A percentile compares a stretch with the other conserved stretches of the same genome.
phyloP scores from a whole-genome alignment of 345 rosid species.

The Euphorbia pulcherrima region DNA sequence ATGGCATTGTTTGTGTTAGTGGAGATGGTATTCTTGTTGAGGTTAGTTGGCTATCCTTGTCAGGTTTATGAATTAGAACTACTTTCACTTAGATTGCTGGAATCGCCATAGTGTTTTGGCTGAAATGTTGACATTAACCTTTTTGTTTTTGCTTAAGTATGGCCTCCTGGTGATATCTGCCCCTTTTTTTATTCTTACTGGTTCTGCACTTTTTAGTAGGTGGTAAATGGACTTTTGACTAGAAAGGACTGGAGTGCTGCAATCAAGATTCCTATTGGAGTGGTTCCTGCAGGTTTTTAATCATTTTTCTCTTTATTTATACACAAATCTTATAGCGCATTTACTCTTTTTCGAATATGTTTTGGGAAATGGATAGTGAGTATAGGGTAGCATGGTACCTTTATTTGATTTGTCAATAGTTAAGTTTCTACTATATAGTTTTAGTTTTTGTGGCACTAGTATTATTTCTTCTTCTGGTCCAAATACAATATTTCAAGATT shows the following conservation, averaged over 20 bases:
- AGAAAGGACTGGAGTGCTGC: slow-evolving; percentile 84
- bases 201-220: slow-evolving; percentile 60
- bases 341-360: not conserved
- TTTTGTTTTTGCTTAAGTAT: slow-evolving; percentile 5
- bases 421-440: slow-evolving; percentile 1
- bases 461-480: not conserved
- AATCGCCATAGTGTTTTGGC: not conserved
- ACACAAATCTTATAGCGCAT: not conserved
- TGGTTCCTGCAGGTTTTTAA: slow-evolving; percentile 81
- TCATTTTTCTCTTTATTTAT: slow-evolving; percentile 2
- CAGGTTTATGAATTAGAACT: not conserved
- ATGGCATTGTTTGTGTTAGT: slow-evolving; percentile 91
- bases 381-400: not conserved
- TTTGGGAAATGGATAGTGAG: not conserved
- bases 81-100: not conserved
- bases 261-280: slow-evolving; percentile 70
- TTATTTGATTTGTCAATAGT: not conserved
- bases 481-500: not conserved
- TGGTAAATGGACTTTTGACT: slow-evolving; percentile 89
- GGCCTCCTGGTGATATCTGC: not conserved
- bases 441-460: not conserved
- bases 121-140: not conserved
- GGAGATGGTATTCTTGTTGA: slow-evolving; percentile 96
- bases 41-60: slow-evolving; percentile 41
- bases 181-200: slow-evolving; percentile 18